These are phyloP conservation scores for Penicillium sp. DNA, from an alignment of 2,329 filamentous ascomycete species.

Conservation along the genomic window DNA sequence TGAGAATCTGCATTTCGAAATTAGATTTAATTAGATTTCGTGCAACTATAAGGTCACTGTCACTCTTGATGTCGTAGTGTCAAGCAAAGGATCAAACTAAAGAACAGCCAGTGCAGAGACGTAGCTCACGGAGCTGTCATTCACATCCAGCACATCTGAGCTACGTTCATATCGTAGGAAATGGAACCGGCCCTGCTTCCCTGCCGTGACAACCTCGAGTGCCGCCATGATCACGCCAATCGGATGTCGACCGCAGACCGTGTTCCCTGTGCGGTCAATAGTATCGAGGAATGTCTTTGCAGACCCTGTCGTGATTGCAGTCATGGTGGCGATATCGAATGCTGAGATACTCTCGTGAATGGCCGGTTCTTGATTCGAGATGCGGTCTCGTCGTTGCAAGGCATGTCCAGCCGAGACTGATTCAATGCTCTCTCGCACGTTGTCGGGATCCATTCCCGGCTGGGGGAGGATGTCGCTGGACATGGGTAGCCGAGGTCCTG, in stretches of 20 bases:
- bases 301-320: conserved; percentile 71
- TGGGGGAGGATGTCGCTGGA: conserved; percentile 43
- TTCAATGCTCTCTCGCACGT: conserved; percentile 28
- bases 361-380: conserved; percentile 38
- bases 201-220: conserved; percentile 59
- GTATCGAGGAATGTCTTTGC: conserved; percentile 67
- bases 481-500: conserved; percentile 34
- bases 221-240: conserved; percentile 91
- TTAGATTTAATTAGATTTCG: not conserved
- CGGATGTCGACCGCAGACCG: conserved; percentile 89
- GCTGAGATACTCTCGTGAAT: conserved; percentile 82
- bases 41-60: not conserved
- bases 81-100: conserved; percentile 32
- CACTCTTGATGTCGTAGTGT: not conserved
- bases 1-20: not conserved
- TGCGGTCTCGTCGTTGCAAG: conserved; percentile 30
- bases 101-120: conserved; percentile 83
- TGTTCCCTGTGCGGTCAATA: conserved; percentile 72
- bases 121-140: conserved; percentile 89
- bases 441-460: conserved; percentile 27
- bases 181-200: conserved; percentile 57
- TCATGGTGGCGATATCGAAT: conserved; percentile 77
- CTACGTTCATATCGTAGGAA: conserved; percentile 88
- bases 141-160: conserved; percentile 61
- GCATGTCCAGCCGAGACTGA: conserved; percentile 28